Evolutionary conservation across 805 yeast species (phyloP), one percentile per base, ranked within the genome.

Genomic region (Teunomyces kruisii): DNA sequence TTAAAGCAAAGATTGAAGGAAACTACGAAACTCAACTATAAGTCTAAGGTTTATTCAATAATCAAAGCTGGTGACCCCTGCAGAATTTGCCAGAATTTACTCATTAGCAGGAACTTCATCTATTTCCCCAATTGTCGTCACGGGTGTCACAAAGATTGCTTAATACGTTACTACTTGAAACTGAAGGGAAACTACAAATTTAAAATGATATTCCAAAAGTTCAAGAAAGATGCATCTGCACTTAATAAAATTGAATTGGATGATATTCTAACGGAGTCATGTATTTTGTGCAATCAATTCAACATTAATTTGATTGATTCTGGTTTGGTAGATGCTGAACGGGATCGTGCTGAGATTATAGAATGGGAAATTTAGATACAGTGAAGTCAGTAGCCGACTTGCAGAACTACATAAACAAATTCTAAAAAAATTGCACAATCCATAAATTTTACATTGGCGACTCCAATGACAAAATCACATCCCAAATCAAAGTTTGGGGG

Each of bases 51-150:
- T 5, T 83, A 80, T 51, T 83, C 83, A 31, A 73, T 84, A 0
- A 76, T 92, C 14, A 86, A 86, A 55, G 90, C 96, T 0, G 95
- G 94, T 1, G 94, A 84, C 50, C 78, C 92, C 0, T 94, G 99
- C 67, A 68, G 76, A 35, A 52, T 81, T 3, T 92, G 98, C 63
- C 67, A 72, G n/a, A 76, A 76, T 52, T 76, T 94, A 7, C 68
- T 92, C 37, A 76, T 88, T 2, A 78, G 83, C 3, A 78, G 89
- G 46, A 86, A 81, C 58, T 90, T 90, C 54, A 76, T 84, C 43
- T 80, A 83, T 4, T 94, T 88, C 58, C 97, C 97, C 0, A 71
- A 68, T 46, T 94, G 99, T 60, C 85, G 79, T 45, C 99, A 94
- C 61, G 80, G 88, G 4, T 86, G 88, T 66, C 98, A 94, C 59